phyloP scores from a whole-genome alignment of 768 basidiomycete species.

The Cystoderma amianthinum region DNA sequence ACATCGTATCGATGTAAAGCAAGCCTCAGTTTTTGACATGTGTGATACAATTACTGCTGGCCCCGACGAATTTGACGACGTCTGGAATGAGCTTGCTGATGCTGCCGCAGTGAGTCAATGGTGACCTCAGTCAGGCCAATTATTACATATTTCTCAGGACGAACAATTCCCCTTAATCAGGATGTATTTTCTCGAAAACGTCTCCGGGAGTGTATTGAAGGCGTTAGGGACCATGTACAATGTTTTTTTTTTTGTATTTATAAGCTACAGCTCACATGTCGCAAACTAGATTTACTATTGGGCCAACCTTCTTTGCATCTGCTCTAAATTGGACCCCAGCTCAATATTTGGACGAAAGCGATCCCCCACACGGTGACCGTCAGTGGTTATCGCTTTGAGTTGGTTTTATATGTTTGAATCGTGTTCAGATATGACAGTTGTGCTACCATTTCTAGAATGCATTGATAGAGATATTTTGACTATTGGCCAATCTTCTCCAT shows the following conservation, averaged over 20 bases:
- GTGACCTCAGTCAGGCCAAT: background rate
- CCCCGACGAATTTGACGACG: constrained; percentile 10
- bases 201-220: constrained; percentile 39
- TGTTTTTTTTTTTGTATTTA: background rate
- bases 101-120: constrained; percentile 16
- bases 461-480: constrained; percentile 7
- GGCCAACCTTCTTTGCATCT: constrained; percentile 47
- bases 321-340: constrained; percentile 49
- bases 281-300: constrained; percentile 41
- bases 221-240: constrained; percentile 43
- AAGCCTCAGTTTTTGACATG: constrained; percentile 26
- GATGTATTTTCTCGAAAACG: constrained; percentile 39
- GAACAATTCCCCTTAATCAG: constrained; percentile 30
- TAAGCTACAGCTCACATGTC: too few relatives aligned
- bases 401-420: background rate
- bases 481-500: background rate
- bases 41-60: constrained; percentile 9
- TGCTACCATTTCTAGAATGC: constrained; percentile 38
- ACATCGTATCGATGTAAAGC: background rate
- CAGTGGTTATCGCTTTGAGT: constrained; percentile 6
- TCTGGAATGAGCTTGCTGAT: constrained; percentile 26
- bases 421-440: constrained; percentile 40
- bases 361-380: constrained; percentile 35
- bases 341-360: constrained; percentile 38
- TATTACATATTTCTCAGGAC: constrained; percentile 3